These are phyloP conservation scores for Cercospora beticola DNA, from an alignment of 2,329 filamentous ascomycete species.

Conservation along the genomic window DNA sequence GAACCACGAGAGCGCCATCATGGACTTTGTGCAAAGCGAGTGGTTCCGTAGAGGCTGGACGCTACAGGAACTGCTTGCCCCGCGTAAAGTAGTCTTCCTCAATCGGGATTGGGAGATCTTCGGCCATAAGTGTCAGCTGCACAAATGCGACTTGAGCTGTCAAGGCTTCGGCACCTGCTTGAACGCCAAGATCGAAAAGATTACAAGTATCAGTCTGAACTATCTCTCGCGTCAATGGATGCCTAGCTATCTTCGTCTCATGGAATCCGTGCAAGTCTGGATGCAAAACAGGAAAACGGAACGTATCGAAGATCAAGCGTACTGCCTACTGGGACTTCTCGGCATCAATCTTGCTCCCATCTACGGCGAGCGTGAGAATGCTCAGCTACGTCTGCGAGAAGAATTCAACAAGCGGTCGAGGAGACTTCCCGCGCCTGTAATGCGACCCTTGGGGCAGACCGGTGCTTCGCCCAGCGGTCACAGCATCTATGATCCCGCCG, in stretches of 20 bases:
- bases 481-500: background rate
- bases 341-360: constrained; percentile 10
- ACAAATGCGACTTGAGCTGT: background rate
- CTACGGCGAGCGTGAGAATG: constrained; percentile 19
- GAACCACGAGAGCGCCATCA: background rate
- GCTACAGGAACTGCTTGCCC: constrained; percentile 6
- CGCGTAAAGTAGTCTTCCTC: constrained; percentile 9
- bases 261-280: constrained; percentile 9
- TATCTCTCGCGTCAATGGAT: constrained; percentile 10
- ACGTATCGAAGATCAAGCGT: constrained; percentile 23
- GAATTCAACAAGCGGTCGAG: background rate
- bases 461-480: background rate
- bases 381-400: background rate
- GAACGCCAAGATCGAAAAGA: constrained; percentile 6
- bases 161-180: background rate
- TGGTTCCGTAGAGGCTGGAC: constrained; percentile 11
- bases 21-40: constrained; percentile 5
- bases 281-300: constrained; percentile 18
- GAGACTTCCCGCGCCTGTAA: background rate
- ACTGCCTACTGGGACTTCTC: constrained; percentile 23
- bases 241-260: constrained; percentile 8
- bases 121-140: constrained; percentile 14
- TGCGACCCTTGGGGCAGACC: background rate
- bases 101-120: constrained; percentile 13
- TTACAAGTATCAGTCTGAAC: constrained; percentile 13